These are phyloP conservation scores for Starmerella scarabaei DNA, from an alignment of 805 yeast genomes.

Conservation along the genomic window DNA sequence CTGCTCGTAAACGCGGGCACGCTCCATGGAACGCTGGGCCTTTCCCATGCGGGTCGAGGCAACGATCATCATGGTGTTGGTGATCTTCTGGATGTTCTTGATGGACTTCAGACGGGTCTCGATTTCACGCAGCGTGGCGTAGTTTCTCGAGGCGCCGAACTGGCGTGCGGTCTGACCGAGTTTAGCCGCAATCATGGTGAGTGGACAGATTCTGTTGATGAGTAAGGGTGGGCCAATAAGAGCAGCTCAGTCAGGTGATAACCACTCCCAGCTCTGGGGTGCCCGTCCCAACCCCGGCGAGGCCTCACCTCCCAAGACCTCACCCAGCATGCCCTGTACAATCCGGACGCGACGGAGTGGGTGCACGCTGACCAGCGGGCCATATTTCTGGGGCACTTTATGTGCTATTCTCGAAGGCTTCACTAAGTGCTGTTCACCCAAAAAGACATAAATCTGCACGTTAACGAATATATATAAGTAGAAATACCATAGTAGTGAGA, in stretches of 20 bases:
- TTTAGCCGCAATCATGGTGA: constrained; percentile 17
- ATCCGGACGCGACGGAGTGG: too few relatives aligned
- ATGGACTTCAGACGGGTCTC: constrained; percentile 96
- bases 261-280: not conserved
- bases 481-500: too few relatives aligned
- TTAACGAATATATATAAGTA: too few relatives aligned
- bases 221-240: not conserved
- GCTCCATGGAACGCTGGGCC: constrained; percentile 89
- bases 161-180: constrained; percentile 11
- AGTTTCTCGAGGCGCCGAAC: constrained; percentile 30
- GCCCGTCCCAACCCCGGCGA: too few relatives aligned
- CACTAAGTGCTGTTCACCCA: too few relatives aligned
- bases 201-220: too few relatives aligned
- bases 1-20: constrained; percentile 71
- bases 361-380: too few relatives aligned
- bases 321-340: too few relatives aligned
- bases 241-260: not conserved
- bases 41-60: constrained; percentile 92
- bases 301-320: too few relatives aligned
- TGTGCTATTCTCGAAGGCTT: too few relatives aligned
- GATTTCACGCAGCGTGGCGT: constrained; percentile 97
- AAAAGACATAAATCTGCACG: too few relatives aligned
- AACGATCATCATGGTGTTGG: constrained; percentile 98
- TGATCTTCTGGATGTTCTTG: constrained; percentile 97
- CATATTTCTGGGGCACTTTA: too few relatives aligned